Conservation (phyloP, 2,329 filamentous ascomycete species). For the Zymoseptoria ardabiliae region DNA sequence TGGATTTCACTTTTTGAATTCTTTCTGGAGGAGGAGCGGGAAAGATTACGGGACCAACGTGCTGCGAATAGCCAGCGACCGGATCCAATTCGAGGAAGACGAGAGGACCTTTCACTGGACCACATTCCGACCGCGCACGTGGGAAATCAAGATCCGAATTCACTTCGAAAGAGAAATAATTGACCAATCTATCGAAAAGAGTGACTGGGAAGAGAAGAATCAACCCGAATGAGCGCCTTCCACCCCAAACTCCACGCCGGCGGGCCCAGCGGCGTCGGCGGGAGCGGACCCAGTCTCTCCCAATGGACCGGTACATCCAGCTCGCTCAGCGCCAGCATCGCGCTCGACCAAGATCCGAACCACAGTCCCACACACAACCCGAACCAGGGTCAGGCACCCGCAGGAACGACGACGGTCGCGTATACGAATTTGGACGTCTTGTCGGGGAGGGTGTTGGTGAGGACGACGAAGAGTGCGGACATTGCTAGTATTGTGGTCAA, state of each 20-base stretch:
- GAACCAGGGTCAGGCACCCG: neutral
- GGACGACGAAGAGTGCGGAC: slow-evolving; percentile 38
- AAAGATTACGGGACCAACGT: neutral
- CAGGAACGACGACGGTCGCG: slow-evolving; percentile 1
- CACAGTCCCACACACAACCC: slow-evolving; percentile 1
- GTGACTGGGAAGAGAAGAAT: neutral
- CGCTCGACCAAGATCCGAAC: slow-evolving; percentile 28
- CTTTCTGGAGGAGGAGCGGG: neutral
- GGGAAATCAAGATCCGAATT: neutral
- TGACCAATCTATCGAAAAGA: neutral
- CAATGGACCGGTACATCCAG: slow-evolving; percentile 7
- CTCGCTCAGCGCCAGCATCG: slow-evolving; percentile 24
- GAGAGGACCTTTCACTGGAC: too few species aligned
- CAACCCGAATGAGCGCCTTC: neutral
- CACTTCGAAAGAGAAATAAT: too few species aligned
- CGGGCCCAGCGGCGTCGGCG: slow-evolving; percentile 1
- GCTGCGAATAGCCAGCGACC: too few species aligned
- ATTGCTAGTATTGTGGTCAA: slow-evolving; percentile 62
- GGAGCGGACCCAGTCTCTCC: slow-evolving; percentile 5
- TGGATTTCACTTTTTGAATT: neutral
- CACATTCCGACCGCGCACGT: too few species aligned
- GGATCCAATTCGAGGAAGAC: too few species aligned
- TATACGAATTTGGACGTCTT: slow-evolving; percentile 70
- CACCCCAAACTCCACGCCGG: neutral
- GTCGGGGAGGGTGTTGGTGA: slow-evolving; percentile 47